Conservation (phyloP, 768 basidiomycete species). For the Amylocystis lapponica region DNA sequence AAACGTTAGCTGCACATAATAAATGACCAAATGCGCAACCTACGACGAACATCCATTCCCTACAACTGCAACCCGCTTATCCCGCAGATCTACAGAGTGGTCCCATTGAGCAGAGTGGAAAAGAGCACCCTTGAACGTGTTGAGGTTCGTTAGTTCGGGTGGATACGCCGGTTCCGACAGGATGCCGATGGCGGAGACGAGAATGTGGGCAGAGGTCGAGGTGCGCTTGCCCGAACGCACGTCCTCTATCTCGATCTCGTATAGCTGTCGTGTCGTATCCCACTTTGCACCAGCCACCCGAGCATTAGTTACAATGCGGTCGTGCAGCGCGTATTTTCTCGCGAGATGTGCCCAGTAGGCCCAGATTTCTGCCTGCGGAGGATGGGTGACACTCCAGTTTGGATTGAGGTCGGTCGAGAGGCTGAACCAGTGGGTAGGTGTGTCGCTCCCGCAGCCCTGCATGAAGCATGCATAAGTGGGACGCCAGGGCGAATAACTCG, state of each 20-base stretch:
- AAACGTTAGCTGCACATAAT: no score
- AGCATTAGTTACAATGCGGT: slow-evolving; percentile 20
- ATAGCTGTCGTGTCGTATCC: slow-evolving; percentile 19
- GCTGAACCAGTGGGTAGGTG: slow-evolving; percentile 22
- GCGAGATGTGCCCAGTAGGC: slow-evolving; percentile 21
- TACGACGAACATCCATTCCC: slow-evolving; percentile 27
- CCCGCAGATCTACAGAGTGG: slow-evolving; percentile 16
- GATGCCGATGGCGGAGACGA: slow-evolving; percentile 26
- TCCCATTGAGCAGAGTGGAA: slow-evolving; percentile 27
- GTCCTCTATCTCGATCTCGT: slow-evolving; percentile 20
- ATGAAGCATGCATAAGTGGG: not conserved
- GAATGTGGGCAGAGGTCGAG: slow-evolving; percentile 14
- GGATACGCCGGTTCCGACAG: slow-evolving; percentile 22
- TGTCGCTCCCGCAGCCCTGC: slow-evolving; percentile 24
- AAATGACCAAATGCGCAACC: no score
- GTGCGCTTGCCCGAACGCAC: slow-evolving; percentile 11
- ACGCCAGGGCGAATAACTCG: not conserved
- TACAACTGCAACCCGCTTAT: slow-evolving; percentile 26
- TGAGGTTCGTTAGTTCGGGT: slow-evolving; percentile 20
- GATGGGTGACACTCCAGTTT: slow-evolving; percentile 19
- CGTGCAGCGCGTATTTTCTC: slow-evolving; percentile 13
- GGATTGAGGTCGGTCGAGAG: slow-evolving; percentile 23
- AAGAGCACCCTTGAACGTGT: slow-evolving; percentile 21
- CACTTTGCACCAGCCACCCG: slow-evolving; percentile 25
- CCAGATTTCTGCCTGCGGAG: slow-evolving; percentile 22